Conservation (phyloP, 2,329 filamentous ascomycete genomes). For the Penicillium aurantiogriseum region DNA sequence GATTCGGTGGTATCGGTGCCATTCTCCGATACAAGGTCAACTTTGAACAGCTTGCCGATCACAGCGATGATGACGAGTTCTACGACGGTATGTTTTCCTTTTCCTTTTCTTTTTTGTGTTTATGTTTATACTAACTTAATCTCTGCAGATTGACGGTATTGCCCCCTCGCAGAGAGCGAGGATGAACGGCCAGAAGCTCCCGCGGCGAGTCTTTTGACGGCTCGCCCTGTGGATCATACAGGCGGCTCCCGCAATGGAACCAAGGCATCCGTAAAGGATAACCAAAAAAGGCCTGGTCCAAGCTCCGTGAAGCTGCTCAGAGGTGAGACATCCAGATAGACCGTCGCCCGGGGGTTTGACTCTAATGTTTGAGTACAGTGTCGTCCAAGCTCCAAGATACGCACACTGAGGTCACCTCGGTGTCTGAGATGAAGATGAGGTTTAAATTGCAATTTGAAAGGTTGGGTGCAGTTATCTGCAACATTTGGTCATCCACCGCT, state of each 20-base stretch:
- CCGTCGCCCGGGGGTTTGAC: too few relatives aligned
- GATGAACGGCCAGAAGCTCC: conserved; percentile 66
- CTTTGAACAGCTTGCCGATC: conserved; percentile 96
- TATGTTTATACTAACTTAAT: conserved; percentile 11
- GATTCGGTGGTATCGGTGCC: conserved; percentile 96
- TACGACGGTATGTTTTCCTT: conserved; percentile 64
- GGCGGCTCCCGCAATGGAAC: conserved; percentile 35
- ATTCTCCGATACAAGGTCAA: conserved; percentile 99
- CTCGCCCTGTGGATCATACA: conserved; percentile 46
- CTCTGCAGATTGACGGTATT: conserved; percentile 76
- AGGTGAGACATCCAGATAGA: conserved; percentile 29
- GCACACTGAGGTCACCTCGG: conserved; percentile 30
- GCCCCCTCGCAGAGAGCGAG: conserved; percentile 85
- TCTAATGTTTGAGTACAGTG: conserved; percentile 26
- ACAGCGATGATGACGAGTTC: conserved; percentile 88
- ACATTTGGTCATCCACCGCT: conserved; percentile 18
- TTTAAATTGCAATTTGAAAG: conserved; percentile 31
- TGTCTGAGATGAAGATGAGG: conserved; percentile 26
- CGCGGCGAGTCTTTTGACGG: conserved; percentile 54
- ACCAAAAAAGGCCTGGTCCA: conserved; percentile 32
- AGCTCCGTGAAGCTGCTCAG: conserved; percentile 39
- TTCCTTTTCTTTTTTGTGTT: background rate
- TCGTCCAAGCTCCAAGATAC: conserved; percentile 47
- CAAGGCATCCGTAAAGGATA: conserved; percentile 33
- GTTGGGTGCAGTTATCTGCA: conserved; percentile 30